Conservation (phyloP, 129 eudicot species). For the Artemisia argyi region DNA sequence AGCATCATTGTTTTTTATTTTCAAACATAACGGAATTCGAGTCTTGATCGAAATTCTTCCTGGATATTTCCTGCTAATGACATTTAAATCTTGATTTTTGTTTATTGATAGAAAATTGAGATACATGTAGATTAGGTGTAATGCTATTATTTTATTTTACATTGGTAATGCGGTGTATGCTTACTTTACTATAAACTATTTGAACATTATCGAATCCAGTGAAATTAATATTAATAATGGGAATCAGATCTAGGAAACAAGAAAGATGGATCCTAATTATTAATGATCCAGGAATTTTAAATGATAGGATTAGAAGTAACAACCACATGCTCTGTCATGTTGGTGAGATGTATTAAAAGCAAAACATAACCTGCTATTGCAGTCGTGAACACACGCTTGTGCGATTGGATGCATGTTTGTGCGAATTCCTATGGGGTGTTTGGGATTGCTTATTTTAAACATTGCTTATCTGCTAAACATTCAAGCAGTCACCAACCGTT, state of each 20-base stretch:
- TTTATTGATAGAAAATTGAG: too few relatives aligned
- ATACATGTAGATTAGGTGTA: too few relatives aligned
- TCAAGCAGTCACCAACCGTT: too few relatives aligned
- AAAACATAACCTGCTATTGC: too few relatives aligned
- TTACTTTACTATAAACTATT: constrained; percentile 7
- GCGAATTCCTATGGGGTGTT: too few relatives aligned
- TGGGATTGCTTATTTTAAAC: too few relatives aligned
- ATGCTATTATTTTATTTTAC: not conserved
- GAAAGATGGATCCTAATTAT: not conserved
- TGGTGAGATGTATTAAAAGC: too few relatives aligned
- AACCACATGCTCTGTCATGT: too few relatives aligned
- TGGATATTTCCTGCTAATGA: not conserved
- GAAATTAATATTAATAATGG: not conserved
- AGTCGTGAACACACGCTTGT: too few relatives aligned
- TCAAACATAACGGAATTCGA: not conserved
- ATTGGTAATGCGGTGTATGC: not conserved
- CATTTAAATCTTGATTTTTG: not conserved
- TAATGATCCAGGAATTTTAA: not conserved
- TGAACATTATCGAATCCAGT: not conserved
- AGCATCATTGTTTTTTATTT: not conserved
- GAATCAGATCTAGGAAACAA: constrained; percentile 17
- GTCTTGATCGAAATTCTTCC: not conserved
- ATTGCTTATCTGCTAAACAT: too few relatives aligned
- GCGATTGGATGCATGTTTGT: too few relatives aligned
- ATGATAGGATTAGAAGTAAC: not conserved